Conservation (phyloP, 148 eudicot species). For the Pouteria glomerata region DNA sequence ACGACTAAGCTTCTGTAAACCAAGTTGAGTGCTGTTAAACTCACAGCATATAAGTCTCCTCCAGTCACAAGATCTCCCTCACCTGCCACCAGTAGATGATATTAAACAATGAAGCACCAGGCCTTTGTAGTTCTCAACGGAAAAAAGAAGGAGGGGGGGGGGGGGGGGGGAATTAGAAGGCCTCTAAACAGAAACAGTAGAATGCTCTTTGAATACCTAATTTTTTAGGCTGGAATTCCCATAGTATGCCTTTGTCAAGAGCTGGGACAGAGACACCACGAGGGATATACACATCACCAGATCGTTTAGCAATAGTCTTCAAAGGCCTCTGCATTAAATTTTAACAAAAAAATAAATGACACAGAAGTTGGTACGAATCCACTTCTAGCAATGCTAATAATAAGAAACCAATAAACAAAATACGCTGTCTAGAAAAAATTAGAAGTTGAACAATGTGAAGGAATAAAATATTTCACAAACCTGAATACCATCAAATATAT, state of each 20-base stretch:
- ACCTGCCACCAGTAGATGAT: slow-evolving; percentile 42
- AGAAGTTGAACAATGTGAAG: background rate
- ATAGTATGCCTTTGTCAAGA: slow-evolving; percentile 82
- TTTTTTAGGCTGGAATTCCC: slow-evolving; percentile 96
- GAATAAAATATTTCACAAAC: slow-evolving; percentile 23
- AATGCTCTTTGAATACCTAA: slow-evolving; percentile 40
- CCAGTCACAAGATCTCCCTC: slow-evolving; percentile 94
- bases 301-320: slow-evolving; percentile 81
- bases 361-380: background rate
- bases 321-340: slow-evolving; percentile 74
- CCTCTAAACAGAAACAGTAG: background rate
- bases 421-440: background rate
- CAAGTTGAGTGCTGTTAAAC: slow-evolving; percentile 21
- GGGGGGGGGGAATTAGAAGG: background rate
- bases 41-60: slow-evolving; percentile 98
- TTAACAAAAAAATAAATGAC: slow-evolving; percentile 3
- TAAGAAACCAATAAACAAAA: background rate
- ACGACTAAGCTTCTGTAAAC: slow-evolving; percentile 11
- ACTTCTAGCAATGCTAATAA: background rate
- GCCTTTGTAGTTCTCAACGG: background rate
- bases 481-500: slow-evolving; percentile 99
- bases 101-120: background rate
- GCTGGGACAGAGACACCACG: slow-evolving; percentile 98
- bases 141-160: background rate
- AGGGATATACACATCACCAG: slow-evolving; percentile 97